Evolutionary conservation across 345 rosid species (phyloP).

Genomic region (Gossypium ekmanianum): DNA sequence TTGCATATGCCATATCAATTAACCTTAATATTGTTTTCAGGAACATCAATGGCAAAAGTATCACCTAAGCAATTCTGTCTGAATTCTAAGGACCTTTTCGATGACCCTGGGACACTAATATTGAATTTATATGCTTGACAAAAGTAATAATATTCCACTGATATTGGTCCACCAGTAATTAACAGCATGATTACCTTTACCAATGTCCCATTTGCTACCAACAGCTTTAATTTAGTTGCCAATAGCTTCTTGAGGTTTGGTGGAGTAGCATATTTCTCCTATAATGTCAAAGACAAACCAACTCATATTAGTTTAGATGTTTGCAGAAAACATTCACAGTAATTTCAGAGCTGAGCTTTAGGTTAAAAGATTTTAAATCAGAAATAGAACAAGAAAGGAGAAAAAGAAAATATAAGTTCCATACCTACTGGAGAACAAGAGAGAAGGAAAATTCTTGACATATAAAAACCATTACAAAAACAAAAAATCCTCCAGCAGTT

Average conservation of each 20-base stretch:
- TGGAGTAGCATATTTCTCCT: slow-evolving; percentile 71
- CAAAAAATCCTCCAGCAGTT: background rate
- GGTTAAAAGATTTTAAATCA: background rate
- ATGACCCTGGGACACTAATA: background rate
- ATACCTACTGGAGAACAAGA: background rate
- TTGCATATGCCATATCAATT: background rate
- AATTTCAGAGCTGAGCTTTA: background rate
- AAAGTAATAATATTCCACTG: background rate
- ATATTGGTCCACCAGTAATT: background rate
- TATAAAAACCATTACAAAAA: background rate
- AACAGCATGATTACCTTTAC: slow-evolving; percentile 53
- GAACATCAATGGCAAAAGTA: background rate
- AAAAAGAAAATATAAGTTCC: background rate
- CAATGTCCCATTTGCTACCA: slow-evolving; percentile 75
- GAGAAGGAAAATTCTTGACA: background rate
- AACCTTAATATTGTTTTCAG: slow-evolving; percentile 10
- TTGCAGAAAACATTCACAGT: background rate
- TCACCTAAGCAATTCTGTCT: background rate
- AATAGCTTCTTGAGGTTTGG: slow-evolving; percentile 70
- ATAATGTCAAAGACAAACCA: slow-evolving; percentile 27
- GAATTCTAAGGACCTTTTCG: background rate
- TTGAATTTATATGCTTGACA: background rate
- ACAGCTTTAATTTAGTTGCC: slow-evolving; percentile 67
- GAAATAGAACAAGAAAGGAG: background rate
- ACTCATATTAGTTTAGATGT: slow-evolving; percentile 7